Base-by-base conservation (phyloP, 208 protist genomes). In the Wallacemonas sp. region DNA sequence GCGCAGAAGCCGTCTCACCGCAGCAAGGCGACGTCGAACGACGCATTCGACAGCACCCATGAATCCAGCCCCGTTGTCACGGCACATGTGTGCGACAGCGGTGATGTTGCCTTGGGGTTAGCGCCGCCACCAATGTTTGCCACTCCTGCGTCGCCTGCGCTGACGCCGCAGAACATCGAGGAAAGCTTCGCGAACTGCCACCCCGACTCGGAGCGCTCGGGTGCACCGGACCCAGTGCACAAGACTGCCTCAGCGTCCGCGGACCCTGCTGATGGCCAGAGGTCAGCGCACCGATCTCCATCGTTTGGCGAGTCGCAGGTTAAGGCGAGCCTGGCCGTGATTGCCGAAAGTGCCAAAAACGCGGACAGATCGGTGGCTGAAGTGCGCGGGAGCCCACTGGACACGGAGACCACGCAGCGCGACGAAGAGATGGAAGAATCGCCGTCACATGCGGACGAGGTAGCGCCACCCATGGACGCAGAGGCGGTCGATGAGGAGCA, bases 111-210 rank as follows among this genome's bases (percentile, higher is more conserved):
- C 28, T 3, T 39, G 9, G 30, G 51, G 12, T 30, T 64, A 2
- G 42, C 42, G 17, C 42, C 42, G n/a, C 59, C 59, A 2, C 59
- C 59, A 8, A 44, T 12, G n/a, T 64, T 64, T 38, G 36, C 45
- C 26, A 59, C 33, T 27, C 34, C 45, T 4, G 44, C 36, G 4
- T 49, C 75, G 17, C 75, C 75, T 14, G 51, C 30, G 5, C 53
- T 81, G 41, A 81, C 75, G 2, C 61, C 70, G 38, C 70, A 81
- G 62, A 70, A 81, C 61, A 69, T 81, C 15, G 69, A 76, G 45
- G 69, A 77, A 21, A 81, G 75, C 67, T 34, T 81, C 21, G 58
- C 69, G 34, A 56, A 70, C 45, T 75, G 33, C 30, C 51, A 31
- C 17, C 31, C n/a, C 30, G 51, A 58, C 51, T 15, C 8, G 30